Percentiles rank a stretch among this genome's conserved stretches.
Evolutionary conservation across 2,329 filamentous ascomycete species (phyloP).

Genomic region (Colletotrichum spaethianum): DNA sequence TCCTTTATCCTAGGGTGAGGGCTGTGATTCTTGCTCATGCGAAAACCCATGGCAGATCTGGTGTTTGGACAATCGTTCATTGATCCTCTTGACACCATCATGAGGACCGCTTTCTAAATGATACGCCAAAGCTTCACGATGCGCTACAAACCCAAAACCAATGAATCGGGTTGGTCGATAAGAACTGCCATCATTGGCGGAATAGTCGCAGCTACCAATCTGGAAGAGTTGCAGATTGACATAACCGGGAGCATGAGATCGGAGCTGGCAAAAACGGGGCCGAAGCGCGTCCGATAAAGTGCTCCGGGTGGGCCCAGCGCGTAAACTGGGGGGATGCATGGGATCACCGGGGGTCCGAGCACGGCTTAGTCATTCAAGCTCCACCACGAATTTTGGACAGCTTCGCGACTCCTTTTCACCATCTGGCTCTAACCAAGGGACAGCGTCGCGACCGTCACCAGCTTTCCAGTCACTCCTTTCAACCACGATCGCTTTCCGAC

Average conservation of each 20-base stretch:
- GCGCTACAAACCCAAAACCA: background rate
- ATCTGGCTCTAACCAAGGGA: slow-evolving; percentile 15
- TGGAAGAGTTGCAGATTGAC: background rate
- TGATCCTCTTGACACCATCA: too few relatives aligned
- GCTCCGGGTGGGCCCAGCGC: background rate
- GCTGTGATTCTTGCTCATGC: too few relatives aligned
- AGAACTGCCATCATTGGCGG: rapidly evolving
- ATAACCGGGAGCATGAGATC: background rate
- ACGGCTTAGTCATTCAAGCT: slow-evolving; percentile 16
- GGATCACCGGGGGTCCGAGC: background rate
- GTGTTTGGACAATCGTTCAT: too few relatives aligned
- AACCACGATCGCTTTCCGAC: background rate
- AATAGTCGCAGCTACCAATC: background rate
- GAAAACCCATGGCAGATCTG: too few relatives aligned
- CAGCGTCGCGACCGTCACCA: slow-evolving; percentile 26
- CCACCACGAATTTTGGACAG: slow-evolving; percentile 33
- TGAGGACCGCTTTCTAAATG: rapidly evolving
- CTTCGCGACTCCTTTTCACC: slow-evolving; percentile 43
- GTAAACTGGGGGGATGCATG: slow-evolving; percentile 7
- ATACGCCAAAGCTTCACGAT: background rate
- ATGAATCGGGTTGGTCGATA: rapidly evolving
- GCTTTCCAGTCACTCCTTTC: slow-evolving; percentile 37
- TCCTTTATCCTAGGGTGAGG: too few relatives aligned
- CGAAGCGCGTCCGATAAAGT: background rate
- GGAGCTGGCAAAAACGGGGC: background rate